Percentiles rank a stretch among this genome's conserved stretches.
These are phyloP conservation scores for Rhodosporidiobolus sp. DNA, from an alignment of 768 basidiomycete genomes.

Conservation along the genomic window DNA sequence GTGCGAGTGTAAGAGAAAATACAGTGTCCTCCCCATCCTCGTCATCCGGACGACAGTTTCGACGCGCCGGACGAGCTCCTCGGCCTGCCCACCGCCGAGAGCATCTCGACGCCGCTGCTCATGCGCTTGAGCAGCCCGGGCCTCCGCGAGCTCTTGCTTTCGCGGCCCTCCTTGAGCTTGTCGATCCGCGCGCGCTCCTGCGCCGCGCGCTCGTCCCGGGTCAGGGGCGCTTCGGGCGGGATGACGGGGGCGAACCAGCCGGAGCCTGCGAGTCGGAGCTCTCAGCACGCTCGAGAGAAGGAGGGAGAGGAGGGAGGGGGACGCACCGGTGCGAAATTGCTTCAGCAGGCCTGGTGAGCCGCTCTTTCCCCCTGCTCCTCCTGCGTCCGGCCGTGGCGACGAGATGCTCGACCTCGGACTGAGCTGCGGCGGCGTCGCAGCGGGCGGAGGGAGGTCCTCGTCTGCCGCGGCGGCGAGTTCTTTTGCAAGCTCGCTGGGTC, in stretches of 20 bases:
- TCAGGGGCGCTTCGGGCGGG: constrained; percentile 7
- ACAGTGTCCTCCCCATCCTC: too few species aligned
- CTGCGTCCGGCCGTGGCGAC: neutral
- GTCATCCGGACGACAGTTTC: too few species aligned
- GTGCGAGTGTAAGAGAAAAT: too few species aligned
- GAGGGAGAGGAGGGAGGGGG: neutral
- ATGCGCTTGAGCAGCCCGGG: constrained; percentile 19
- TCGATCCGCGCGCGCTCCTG: constrained; percentile 22
- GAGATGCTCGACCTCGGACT: neutral
- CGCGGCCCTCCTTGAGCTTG: constrained; percentile 10
- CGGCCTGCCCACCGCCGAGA: too few species aligned
- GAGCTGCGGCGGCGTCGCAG: neutral
- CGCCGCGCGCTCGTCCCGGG: constrained; percentile 4
- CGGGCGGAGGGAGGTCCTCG: neutral
- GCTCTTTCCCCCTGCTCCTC: too few species aligned
- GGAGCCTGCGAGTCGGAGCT: constrained; percentile 1
- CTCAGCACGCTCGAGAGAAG: too few species aligned
- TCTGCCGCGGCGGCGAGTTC: neutral
- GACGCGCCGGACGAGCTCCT: too few species aligned
- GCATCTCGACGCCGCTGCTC: constrained; percentile 24
- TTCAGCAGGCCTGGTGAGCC: neutral
- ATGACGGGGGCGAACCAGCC: constrained; percentile 34
- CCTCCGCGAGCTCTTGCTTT: neutral
- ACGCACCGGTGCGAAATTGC: constrained; percentile 14
- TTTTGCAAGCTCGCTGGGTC: neutral